Evolutionary conservation across 2,329 filamentous ascomycete species (phyloP).

Genomic region (Colletotrichum eremochloae): DNA sequence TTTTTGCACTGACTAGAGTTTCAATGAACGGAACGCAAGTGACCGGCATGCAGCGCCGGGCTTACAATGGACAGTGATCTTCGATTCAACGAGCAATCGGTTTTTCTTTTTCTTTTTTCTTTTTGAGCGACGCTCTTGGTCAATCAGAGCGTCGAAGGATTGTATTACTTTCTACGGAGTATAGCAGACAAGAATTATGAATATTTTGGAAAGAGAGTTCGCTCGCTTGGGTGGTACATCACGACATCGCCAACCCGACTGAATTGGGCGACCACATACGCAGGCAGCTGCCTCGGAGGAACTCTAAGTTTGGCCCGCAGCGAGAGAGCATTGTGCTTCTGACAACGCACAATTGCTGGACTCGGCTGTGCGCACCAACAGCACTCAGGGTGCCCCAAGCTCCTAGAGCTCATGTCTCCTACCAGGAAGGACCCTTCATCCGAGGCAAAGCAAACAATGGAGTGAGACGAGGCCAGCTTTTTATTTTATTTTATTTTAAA

Average conservation of each 20-base stretch:
- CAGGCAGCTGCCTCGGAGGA: background rate
- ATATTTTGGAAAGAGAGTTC: background rate
- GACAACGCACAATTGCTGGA: constrained; percentile 5
- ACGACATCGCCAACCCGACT: background rate
- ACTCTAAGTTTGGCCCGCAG: too few relatives aligned
- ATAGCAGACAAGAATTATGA: too few relatives aligned
- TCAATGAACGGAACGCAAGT: background rate
- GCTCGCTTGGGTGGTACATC: background rate
- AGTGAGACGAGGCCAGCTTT: background rate
- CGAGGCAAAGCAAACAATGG: background rate
- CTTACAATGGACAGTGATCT: background rate
- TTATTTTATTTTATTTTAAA: too few relatives aligned
- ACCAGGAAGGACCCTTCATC: constrained; percentile 25
- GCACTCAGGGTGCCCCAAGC: constrained; percentile 17
- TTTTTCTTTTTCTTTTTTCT: too few relatives aligned
- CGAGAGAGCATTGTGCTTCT: background rate
- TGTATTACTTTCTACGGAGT: too few relatives aligned
- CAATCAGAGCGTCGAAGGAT: too few relatives aligned
- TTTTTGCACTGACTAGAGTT: background rate
- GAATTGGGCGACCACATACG: background rate
- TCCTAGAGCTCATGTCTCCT: constrained; percentile 31
- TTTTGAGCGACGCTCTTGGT: too few relatives aligned
- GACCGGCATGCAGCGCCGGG: background rate
- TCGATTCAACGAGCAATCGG: too few relatives aligned
- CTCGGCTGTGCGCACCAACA: constrained; percentile 6